Percentiles rank a stretch among this genome's conserved stretches.
Evolutionary conservation across 805 yeast species (phyloP).

Genomic region (Brettanomyces nanus): DNA sequence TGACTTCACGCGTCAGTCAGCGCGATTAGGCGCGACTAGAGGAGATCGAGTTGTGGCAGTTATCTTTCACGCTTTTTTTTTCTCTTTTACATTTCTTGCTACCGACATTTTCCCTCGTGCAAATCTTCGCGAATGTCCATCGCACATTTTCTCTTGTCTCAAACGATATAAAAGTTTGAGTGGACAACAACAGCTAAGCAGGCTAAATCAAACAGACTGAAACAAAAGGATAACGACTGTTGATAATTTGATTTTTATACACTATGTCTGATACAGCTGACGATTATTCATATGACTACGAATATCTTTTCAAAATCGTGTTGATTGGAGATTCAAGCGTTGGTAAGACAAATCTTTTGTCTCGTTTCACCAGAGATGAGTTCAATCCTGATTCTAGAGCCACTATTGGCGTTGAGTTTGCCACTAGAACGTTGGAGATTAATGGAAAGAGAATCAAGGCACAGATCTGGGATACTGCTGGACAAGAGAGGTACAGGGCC

Average conservation of each 20-base stretch:
- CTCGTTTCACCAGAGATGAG: slow-evolving; percentile 92
- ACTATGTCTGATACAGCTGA: slow-evolving; percentile 39
- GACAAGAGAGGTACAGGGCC: slow-evolving; percentile 97
- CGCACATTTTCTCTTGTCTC: no score
- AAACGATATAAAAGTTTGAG: no score
- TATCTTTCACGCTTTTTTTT: no score
- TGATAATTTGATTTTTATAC: not conserved
- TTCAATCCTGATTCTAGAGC: slow-evolving; percentile 90
- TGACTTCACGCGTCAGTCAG: no score
- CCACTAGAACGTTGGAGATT: slow-evolving; percentile 86
- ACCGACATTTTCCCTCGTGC: no score
- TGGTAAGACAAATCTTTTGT: slow-evolving; percentile 88
- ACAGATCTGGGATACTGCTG: slow-evolving; percentile 98
- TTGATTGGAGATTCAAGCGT: slow-evolving; percentile 97
- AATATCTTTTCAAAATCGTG: slow-evolving; percentile 86
- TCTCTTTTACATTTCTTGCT: no score
- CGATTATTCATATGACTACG: slow-evolving; percentile 77
- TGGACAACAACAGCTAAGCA: no score
- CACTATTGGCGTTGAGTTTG: slow-evolving; percentile 97
- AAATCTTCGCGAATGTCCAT: no score
- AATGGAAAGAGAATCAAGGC: slow-evolving; percentile 82
- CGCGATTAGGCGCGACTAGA: no score
- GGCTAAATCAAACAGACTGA: no score
- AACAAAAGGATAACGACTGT: no score
- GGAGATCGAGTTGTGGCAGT: no score